Evolutionary conservation across 1,139 yeast species (phyloP).

Genomic region (Martiniozyma asiatica): DNA sequence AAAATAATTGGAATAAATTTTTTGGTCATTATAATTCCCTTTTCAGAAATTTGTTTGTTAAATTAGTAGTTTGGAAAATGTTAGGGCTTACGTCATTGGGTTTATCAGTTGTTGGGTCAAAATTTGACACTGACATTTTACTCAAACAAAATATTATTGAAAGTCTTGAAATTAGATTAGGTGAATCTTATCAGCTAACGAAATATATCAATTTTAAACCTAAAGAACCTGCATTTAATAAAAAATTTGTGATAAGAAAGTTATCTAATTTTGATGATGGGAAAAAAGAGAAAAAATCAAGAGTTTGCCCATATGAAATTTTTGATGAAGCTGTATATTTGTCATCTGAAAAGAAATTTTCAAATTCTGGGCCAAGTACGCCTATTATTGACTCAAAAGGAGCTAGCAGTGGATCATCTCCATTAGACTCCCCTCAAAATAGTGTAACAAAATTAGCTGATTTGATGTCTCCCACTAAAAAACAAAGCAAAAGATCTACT

Average conservation of each 20-base stretch:
- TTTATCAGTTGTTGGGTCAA: constrained; percentile 2
- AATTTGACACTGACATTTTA: not conserved
- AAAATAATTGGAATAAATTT: constrained; percentile 38
- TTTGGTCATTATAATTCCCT: constrained; percentile 76
- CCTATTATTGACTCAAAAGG: too few species aligned
- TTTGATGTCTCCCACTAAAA: too few species aligned
- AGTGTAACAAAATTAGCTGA: too few species aligned
- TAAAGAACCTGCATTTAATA: constrained; percentile 39
- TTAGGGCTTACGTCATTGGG: constrained; percentile 14
- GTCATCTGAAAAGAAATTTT: constrained; percentile 22
- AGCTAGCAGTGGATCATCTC: too few species aligned
- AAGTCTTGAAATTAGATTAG: constrained; percentile 9
- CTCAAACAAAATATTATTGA: constrained; percentile 5
- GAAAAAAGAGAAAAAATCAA: too few species aligned
- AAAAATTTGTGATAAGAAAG: constrained; percentile 35
- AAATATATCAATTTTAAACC: constrained; percentile 26
- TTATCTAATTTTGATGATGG: constrained; percentile 24
- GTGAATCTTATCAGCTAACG: constrained; percentile 10
- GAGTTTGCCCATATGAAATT: constrained; percentile 58
- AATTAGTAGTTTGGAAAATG: constrained; percentile 59
- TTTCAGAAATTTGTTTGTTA: constrained; percentile 55
- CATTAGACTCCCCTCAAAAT: too few species aligned
- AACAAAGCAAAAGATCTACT: too few species aligned
- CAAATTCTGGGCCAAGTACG: too few species aligned
- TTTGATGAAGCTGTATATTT: constrained; percentile 72